Base-by-base conservation (phyloP, 805 yeast species). In the Monosporozyma aerobia region DNA sequence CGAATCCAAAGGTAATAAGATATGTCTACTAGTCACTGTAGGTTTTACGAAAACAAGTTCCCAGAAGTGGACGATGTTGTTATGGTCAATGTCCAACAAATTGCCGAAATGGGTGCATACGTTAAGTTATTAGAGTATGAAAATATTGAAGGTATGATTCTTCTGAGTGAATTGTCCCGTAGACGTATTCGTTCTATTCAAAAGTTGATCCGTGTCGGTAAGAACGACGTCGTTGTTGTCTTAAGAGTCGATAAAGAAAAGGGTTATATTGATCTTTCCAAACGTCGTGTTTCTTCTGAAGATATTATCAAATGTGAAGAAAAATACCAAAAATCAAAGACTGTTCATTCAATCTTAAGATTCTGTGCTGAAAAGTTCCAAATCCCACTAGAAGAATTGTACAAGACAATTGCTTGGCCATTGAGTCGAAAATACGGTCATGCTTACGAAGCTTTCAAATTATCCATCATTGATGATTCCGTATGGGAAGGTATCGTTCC, bases 71-170 rank as follows among this genome's bases (percentile, higher is more conserved):
- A 94, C 63, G 99, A 94, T 71, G 95, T 94, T 62, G 98, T 94
- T 59, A 92, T 94, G 95, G 99, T 94, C 68, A 94, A 94, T 73
- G 99, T 94, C 61, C 95, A 87, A 72, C 95, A 87, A 70, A 94
- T 94, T 63, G 99, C 98, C 61, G 99, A 94, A 72, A 94, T 94
- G 99, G 99, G 99, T 55, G 99, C 99, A 13, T 94, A 94, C 71
- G 96, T 94, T 59, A 92, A 90, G 72, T 78, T 94, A 59, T 79
- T 94, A 59, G 99, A 94, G 73, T 94, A 94, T 69, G 98, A 94
- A 74, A 94, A 92, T 70, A 92, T 94, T 67, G 99, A 94, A 74
- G 99, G 99, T 66, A 94, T 94, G 99, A 96, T 94, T 54, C 77
- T 94, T 59, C 80, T 94, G 64, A 86, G 96, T 44, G 99, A 94